Base-by-base conservation (phyloP, 768 basidiomycete species). In the Daedaleopsis nitida region DNA sequence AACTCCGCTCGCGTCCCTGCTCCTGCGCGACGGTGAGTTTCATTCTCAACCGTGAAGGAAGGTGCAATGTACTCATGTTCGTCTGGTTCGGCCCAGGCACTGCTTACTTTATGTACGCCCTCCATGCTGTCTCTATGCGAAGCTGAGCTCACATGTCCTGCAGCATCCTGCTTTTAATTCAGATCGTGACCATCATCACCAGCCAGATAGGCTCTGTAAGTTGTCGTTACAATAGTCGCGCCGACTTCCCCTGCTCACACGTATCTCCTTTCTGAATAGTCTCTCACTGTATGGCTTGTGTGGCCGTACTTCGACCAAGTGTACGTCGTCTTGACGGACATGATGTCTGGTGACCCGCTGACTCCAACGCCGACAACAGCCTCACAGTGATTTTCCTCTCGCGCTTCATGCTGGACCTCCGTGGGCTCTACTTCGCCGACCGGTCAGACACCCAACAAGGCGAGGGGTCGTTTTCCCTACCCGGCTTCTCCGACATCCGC, bases 1-100 rank as follows among this genome's bases (percentile, higher is more conserved):
- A 10, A 62, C 64, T 1, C 60, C 64, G 6, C 32, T 65, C 19
- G 50, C 60, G 2, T 55, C 60, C 1, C n/a, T 65, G 21, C 57
- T 65, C 8, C 38, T 65, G 1, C 53, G 59, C 8, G 60, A 65
- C 42, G 64, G 64, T 57, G 13, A 32, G 64, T 45, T 16, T 13
- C 5, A 24, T 38, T 16, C 14, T 2, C 17, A 19, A 11, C 5
- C 17, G 8, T 17, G 19, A 2, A 8, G 1, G 10, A 21, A 12
- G 13, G 10, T 17, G 4, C 8, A 32, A 16, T 32, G 35, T 0
- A 47, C 21, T 14, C 21, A 3, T 27, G 23, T 8, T 9, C 47
- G 1, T 11, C 13, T 4, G 12, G 21, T 49, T 9, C 39, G 11
- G 27, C 16, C 7, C 17, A 64, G 63, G 63, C 7, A 64, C 63